Conservation (phyloP, 2,329 filamentous ascomycete genomes). For the Trichoderma lentiforme region DNA sequence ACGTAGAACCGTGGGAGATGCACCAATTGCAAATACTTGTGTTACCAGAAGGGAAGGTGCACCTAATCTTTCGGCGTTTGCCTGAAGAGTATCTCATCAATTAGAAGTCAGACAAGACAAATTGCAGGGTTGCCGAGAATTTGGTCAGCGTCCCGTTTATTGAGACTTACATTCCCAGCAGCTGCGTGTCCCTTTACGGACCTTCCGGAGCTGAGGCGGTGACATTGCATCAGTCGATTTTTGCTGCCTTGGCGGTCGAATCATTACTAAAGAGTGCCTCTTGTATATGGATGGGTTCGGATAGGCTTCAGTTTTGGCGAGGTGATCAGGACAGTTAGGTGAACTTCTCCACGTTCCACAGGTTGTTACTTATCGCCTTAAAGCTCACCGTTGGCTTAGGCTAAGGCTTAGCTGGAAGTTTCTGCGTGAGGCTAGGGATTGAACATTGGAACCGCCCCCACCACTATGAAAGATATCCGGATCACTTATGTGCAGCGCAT, state of each 20-base stretch:
- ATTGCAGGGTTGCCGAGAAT: background rate
- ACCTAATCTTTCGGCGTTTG: constrained; percentile 17
- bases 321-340: background rate
- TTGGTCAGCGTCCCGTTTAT: background rate
- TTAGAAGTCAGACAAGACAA: background rate
- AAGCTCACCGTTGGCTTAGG: background rate
- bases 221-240: background rate
- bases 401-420: background rate
- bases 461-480: background rate
- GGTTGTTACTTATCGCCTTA: background rate
- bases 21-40: background rate
- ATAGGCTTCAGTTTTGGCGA: background rate
- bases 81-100: background rate
- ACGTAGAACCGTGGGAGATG: background rate
- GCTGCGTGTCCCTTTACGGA: constrained; percentile 16
- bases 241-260: background rate
- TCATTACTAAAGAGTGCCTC: background rate
- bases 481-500: background rate
- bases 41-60: background rate
- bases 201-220: background rate
- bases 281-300: background rate
- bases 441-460: too few relatives aligned
- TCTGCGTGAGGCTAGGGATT: background rate
- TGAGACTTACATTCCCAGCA: constrained; percentile 17
- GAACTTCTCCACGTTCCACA: background rate